Evolutionary conservation across 1,139 yeast species (phyloP), one percentile per base, ranked within the genome.

Genomic region (Geotrichum citri-aurantii): DNA sequence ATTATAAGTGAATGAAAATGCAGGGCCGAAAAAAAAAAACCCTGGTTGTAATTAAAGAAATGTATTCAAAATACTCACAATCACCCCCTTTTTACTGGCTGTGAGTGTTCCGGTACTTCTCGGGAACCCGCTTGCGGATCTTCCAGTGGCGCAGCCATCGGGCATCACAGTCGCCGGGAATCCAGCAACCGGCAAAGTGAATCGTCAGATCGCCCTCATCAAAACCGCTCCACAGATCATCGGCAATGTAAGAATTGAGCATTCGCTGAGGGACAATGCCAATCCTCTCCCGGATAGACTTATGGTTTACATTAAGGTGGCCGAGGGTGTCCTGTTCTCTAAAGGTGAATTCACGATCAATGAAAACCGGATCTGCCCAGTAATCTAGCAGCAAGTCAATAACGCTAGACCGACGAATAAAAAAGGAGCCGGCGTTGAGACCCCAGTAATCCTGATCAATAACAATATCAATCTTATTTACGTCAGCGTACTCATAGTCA

Each of bases 351-450:
- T 62, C 59, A 0, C 52, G 48, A 5, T 60, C 59, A 46, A 61
- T 26, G 47, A 62, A 62, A 5, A 61, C 44, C 3, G 60, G 65
- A 44, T 65, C 68, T 12, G 48, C 62, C 69, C 71, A 68, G 33
- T 61, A 50, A 29, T 65, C 67, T 7, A 68, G 49, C 40, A 68
- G 60, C 52, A 55, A 27, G 23, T 52, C 54, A 37, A 67, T 61
- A 61, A 65, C 66, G 8, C 57, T 59, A 12, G 63, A 58, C 11
- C 68, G 63, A 8, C 69, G 59, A 46, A 68, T 53, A 46, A 68
- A 59, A 52, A 68, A 64, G 11, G 68, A 63, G 23, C 71, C 71
- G 5, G 69, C 66, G 55, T 66, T 67, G 33, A 66, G 58, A n/a
- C 66, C 65, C 51, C 56, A 58, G 29, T 52, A 50, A 55, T 67